Base-by-base conservation (phyloP, 1,139 yeast genomes). In the Schizosaccharomyces versatilis region DNA sequence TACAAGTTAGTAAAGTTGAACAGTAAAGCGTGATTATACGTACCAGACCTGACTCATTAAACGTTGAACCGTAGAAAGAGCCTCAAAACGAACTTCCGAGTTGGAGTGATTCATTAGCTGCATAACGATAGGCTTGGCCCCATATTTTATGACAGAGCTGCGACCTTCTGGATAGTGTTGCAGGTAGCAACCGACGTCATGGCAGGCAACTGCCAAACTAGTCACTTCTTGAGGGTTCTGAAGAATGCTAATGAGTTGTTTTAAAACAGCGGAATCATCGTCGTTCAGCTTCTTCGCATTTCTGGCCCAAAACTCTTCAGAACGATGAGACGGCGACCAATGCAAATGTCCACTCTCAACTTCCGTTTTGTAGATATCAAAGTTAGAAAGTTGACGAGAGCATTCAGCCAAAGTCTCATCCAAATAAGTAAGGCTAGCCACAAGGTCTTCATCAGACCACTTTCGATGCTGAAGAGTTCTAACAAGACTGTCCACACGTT, bases 251-350 rank as follows among this genome's bases (percentile, higher is more conserved):
- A 76, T 63, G 57, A 81, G 68, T 59, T 75, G 73, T 65, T 77
- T 80, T 61, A 85, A 76, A 53, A 82, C 69, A 65, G 79, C 80
- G 88, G 38, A 40, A 63, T 81, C 78, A 57, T 79, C 76, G 54
- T 81, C 84, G 67, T 81, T 84, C 71, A 93, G 90, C 62, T 77
- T 75, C 53, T 70, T 73, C 38, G 81, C 73, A 66, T 93, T 85
- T 61, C 85, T 93, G 59, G 79, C 73, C 95, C 98, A 90, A 67
- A 90, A 90, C 56, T 84, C 85, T 55, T 77, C 79, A 52, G 85
- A 82, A 62, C 79, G 78, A 69, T 90, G 98, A 32, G 95, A 86
- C 56, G 98, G 98, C 1, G 95, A 78, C 94, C 95, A 90, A 59
- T 78, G 76, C 64, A 90, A 75, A 59, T 78, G 74, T 63, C 81